phyloP scores from a whole-genome alignment of 2,329 filamentous ascomycete genomes.

The Trichophyton benhamiae region DNA sequence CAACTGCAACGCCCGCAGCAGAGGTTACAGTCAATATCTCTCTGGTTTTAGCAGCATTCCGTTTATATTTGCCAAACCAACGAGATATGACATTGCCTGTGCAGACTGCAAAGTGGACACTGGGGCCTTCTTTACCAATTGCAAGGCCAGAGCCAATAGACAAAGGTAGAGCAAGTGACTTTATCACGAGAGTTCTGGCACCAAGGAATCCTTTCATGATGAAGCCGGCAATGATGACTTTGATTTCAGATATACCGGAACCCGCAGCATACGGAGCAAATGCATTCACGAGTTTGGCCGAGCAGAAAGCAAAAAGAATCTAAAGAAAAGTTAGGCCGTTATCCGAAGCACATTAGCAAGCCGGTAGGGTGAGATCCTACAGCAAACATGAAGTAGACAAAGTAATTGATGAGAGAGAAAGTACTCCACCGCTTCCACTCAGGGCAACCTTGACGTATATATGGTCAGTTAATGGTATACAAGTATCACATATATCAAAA shows the following conservation, averaged over 20 bases:
- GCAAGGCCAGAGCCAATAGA: conserved; percentile 89
- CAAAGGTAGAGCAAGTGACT: conserved; percentile 78
- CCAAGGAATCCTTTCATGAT: conserved; percentile 98
- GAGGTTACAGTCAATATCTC: conserved; percentile 93
- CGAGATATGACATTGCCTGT: conserved; percentile 93
- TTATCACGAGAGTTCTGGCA: conserved; percentile 82
- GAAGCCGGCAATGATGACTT: conserved; percentile 96
- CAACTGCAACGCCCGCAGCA: conserved; percentile 87
- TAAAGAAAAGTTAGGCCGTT: conserved; percentile 22
- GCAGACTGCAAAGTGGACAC: conserved; percentile 97
- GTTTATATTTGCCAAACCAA: conserved; percentile 81
- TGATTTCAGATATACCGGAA: conserved; percentile 96
- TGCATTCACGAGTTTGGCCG: conserved; percentile 72
- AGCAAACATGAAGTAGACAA: conserved; percentile 77
- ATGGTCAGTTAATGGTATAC: conserved; percentile 6
- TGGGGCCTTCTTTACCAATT: conserved; percentile 93
- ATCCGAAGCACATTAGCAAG: not conserved
- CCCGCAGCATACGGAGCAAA: conserved; percentile 95
- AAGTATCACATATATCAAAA: not conserved
- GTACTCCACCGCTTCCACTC: conserved; percentile 86
- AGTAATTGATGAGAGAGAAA: conserved; percentile 66
- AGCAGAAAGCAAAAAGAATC: conserved; percentile 67
- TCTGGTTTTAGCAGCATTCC: conserved; percentile 83
- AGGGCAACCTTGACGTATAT: conserved; percentile 49
- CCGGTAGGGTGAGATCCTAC: conserved; percentile 35